phyloP scores from a whole-genome alignment of 2,329 filamentous ascomycete species.

The Fusarium dlaminii region DNA sequence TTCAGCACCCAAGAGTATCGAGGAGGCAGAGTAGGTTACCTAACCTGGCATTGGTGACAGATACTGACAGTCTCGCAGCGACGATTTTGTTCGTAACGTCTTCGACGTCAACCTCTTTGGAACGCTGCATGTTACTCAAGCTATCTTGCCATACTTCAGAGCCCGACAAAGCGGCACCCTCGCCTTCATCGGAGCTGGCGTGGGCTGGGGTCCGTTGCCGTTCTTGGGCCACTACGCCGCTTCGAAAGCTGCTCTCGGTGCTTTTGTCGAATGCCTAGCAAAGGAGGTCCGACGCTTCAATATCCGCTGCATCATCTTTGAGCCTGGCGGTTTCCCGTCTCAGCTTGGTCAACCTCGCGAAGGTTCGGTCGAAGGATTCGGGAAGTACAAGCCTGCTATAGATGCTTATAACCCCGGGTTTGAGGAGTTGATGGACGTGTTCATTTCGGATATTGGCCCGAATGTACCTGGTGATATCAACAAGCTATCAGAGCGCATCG shows the following conservation, averaged over 20 bases:
- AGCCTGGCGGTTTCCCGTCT: slow-evolving; percentile 4
- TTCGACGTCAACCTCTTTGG: slow-evolving; percentile 11
- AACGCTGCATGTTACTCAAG: neutral
- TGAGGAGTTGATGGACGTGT: neutral
- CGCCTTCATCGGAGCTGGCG: neutral
- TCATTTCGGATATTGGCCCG: neutral
- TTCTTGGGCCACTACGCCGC: slow-evolving; percentile 7
- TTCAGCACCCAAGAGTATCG: neutral
- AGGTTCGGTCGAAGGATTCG: neutral
- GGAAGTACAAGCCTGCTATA: neutral
- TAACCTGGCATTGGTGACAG: fast-evolving
- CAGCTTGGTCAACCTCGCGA: neutral
- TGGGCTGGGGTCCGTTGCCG: neutral
- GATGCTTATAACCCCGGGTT: neutral
- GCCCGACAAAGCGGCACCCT: neutral
- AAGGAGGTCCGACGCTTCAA: slow-evolving; percentile 1
- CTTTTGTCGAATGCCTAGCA: neutral
- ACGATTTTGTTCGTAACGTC: neutral
- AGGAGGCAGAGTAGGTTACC: slow-evolving; percentile 1
- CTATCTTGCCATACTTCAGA: slow-evolving; percentile 1
- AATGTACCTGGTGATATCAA: neutral
- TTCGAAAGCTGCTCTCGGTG: neutral
- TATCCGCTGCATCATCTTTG: neutral
- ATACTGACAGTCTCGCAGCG: neutral
- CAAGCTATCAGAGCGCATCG: neutral